These are phyloP conservation scores for Talaromyces sp. DNA, from an alignment of 2,329 filamentous ascomycete species.

Conservation along the genomic window DNA sequence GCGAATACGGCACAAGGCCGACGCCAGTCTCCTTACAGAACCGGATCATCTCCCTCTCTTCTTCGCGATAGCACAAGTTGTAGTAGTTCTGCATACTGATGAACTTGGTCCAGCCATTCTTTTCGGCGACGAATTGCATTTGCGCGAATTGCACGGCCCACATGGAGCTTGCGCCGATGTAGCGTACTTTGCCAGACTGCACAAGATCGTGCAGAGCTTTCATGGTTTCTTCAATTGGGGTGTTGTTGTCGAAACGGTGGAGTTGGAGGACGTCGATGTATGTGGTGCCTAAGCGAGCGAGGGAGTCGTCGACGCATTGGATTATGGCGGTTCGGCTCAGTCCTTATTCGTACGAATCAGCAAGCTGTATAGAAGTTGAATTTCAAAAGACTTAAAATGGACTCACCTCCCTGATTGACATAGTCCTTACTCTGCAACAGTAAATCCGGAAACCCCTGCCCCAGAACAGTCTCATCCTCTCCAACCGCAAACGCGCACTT, in stretches of 20 bases:
- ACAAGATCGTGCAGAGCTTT: slow-evolving; percentile 42
- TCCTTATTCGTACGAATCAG: slow-evolving; percentile 13
- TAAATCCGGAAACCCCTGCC: slow-evolving; percentile 35
- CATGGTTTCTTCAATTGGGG: slow-evolving; percentile 6
- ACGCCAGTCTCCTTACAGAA: slow-evolving; percentile 50
- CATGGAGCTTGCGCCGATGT: slow-evolving; percentile 36
- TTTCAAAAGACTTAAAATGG: too few species aligned
- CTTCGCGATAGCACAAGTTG: slow-evolving; percentile 61
- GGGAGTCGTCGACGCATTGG: slow-evolving; percentile 44
- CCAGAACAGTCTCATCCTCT: slow-evolving; percentile 24
- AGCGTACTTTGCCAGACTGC: slow-evolving; percentile 31
- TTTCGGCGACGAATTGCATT: slow-evolving; percentile 56
- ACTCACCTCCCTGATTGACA: slow-evolving; percentile 35
- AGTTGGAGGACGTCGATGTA: slow-evolving; percentile 42
- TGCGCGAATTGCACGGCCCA: slow-evolving; percentile 40
- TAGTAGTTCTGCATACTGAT: slow-evolving; percentile 38
- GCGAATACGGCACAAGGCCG: slow-evolving; percentile 38
- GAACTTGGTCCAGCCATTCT: slow-evolving; percentile 57
- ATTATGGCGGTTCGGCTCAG: slow-evolving; percentile 52
- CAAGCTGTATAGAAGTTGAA: neutral
- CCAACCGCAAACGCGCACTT: slow-evolving; percentile 45
- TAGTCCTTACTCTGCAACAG: slow-evolving; percentile 49
- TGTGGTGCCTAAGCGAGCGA: slow-evolving; percentile 43
- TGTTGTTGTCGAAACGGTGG: neutral
- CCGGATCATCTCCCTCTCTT: slow-evolving; percentile 55